Percentiles rank a stretch among this genome's conserved stretches.
Evolutionary conservation across 2,329 filamentous ascomycete genomes (phyloP).

Genomic region (Aspergillus caelatus): DNA sequence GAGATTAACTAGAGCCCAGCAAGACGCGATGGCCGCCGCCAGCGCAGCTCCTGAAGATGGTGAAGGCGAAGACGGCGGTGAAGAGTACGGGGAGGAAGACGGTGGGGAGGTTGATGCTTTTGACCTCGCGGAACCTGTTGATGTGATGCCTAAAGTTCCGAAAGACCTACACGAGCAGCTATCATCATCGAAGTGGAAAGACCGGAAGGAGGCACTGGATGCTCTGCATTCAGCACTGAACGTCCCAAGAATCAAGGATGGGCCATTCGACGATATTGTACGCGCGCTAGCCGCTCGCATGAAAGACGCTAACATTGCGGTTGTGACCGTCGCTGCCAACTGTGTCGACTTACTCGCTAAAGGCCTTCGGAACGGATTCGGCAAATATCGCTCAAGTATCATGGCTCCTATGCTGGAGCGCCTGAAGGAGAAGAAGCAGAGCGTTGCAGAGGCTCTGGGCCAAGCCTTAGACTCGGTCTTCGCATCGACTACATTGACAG

Average conservation of each 20-base stretch:
- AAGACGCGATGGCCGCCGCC: conserved; percentile 76
- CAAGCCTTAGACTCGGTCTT: conserved; percentile 77
- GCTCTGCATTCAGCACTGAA: conserved; percentile 75
- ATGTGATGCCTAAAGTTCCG: conserved; percentile 80
- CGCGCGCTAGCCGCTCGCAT: conserved; percentile 89
- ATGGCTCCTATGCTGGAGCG: conserved; percentile 92
- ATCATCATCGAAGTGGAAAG: conserved; percentile 95
- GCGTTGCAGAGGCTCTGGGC: conserved; percentile 84
- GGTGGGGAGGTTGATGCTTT: conserved; percentile 75
- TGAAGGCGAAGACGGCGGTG: conserved; percentile 61
- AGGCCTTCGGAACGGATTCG: conserved; percentile 76
- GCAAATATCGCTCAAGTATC: conserved; percentile 76
- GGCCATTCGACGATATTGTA: conserved; percentile 81
- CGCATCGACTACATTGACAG: conserved; percentile 69
- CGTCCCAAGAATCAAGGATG: conserved; percentile 89
- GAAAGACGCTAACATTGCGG: conserved; percentile 97
- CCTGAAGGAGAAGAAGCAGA: conserved; percentile 93
- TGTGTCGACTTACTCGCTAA: conserved; percentile 89
- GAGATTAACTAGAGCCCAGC: conserved; percentile 82
- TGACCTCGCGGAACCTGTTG: conserved; percentile 82
- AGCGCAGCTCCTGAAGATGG: conserved; percentile 62
- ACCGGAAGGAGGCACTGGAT: conserved; percentile 91
- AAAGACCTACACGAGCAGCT: conserved; percentile 81
- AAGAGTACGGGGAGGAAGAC: conserved; percentile 61
- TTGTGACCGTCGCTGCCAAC: conserved; percentile 89